Percentiles rank a stretch among this genome's conserved stretches.
These are phyloP conservation scores for Lentinula edodes DNA, from an alignment of 768 basidiomycete species.

Conservation along the genomic window DNA sequence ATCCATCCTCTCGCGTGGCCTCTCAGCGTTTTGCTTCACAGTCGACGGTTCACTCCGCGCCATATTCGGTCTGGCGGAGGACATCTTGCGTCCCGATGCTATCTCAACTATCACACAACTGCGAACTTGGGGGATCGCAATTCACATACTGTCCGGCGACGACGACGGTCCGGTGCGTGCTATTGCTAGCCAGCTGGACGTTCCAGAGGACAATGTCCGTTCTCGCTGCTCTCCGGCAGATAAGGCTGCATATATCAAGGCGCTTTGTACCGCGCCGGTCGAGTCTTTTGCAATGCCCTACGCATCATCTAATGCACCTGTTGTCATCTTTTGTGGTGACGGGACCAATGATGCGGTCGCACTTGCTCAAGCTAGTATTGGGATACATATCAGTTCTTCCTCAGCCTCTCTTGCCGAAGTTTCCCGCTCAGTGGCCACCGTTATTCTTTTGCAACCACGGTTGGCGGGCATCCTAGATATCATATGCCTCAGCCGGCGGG, in stretches of 20 bases:
- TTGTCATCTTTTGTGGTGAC: constrained; percentile 42
- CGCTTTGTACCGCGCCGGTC: too few species aligned
- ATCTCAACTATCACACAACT: too few species aligned
- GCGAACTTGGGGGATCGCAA: too few species aligned
- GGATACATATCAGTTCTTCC: too few species aligned
- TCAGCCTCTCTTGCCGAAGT: constrained; percentile 26
- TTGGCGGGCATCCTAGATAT: constrained; percentile 33
- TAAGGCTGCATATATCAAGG: too few species aligned
- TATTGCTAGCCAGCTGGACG: constrained; percentile 39
- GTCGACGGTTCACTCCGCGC: too few species aligned
- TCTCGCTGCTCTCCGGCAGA: too few species aligned
- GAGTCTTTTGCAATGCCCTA: constrained; percentile 2
- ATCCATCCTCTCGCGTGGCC: too few species aligned
- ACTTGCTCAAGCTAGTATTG: constrained; percentile 46
- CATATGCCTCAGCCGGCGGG: constrained; percentile 21
- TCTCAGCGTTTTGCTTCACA: too few species aligned
- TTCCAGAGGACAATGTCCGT: background rate
- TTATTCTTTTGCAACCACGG: constrained; percentile 32
- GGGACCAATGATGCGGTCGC: constrained; percentile 50
- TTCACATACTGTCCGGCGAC: constrained; percentile 22
- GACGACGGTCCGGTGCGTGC: constrained; percentile 36
- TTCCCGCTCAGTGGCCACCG: constrained; percentile 30
- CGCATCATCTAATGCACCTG: constrained; percentile 15
- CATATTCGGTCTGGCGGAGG: too few species aligned
- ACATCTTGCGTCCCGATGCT: too few species aligned